Evolutionary conservation across 148 eudicot species (phyloP).

Genomic region (Silene uniflora): DNA sequence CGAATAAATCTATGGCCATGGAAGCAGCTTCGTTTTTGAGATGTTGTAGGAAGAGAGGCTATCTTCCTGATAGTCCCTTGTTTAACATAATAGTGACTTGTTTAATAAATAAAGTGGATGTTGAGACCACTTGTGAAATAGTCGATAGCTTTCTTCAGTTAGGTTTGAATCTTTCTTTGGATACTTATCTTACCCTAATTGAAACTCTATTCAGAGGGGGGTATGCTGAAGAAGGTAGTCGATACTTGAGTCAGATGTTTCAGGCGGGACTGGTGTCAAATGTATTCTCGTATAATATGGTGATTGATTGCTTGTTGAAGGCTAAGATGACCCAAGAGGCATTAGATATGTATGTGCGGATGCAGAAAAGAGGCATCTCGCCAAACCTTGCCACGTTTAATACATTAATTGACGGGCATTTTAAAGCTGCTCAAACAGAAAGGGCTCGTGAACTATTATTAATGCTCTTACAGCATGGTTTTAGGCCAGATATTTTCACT

Average conservation of each 20-base stretch:
- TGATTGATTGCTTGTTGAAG: slow-evolving; percentile 78
- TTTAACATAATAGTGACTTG: slow-evolving; percentile 61
- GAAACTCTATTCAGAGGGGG: slow-evolving; percentile 52
- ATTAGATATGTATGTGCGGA: slow-evolving; percentile 40
- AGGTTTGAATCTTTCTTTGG: slow-evolving; percentile 49
- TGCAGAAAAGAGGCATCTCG: slow-evolving; percentile 51
- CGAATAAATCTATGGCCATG: slow-evolving; percentile 46
- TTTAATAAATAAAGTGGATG: slow-evolving; percentile 65
- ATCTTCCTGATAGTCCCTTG: slow-evolving; percentile 55
- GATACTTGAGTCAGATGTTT: slow-evolving; percentile 45
- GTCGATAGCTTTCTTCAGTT: slow-evolving; percentile 43
- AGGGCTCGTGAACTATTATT: slow-evolving; percentile 56
- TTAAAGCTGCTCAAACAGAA: slow-evolving; percentile 51
- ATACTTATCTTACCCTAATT: slow-evolving; percentile 50
- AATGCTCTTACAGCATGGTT: slow-evolving; percentile 63
- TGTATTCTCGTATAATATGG: slow-evolving; percentile 68
- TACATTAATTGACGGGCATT: slow-evolving; percentile 65
- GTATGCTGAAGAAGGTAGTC: slow-evolving; percentile 41
- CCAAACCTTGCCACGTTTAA: slow-evolving; percentile 86
- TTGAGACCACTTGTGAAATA: slow-evolving; percentile 50
- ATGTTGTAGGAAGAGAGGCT: slow-evolving; percentile 50
- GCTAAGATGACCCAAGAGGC: slow-evolving; percentile 60
- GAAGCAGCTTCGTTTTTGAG: slow-evolving; percentile 60
- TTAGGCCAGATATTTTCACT: slow-evolving; percentile 78
- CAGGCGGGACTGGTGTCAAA: slow-evolving; percentile 45